phyloP scores from a whole-genome alignment of 2,329 filamentous ascomycete genomes.

The Aspergillus versicolor region DNA sequence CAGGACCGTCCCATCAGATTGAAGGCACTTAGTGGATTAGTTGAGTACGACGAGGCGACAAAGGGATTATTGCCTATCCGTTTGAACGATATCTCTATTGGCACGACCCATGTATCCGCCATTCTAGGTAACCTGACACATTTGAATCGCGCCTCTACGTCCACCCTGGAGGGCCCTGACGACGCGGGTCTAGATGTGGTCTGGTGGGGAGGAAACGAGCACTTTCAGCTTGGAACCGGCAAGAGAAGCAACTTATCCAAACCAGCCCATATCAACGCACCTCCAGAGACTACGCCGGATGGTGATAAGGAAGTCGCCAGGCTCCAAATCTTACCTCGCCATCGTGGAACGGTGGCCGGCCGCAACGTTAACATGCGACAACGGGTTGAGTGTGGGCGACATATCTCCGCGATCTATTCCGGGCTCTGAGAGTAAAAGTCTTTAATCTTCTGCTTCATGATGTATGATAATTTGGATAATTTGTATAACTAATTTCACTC shows the following conservation, averaged over 20 bases:
- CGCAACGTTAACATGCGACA: conserved; percentile 77
- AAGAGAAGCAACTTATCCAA: conserved; percentile 76
- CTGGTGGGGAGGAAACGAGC: conserved; percentile 94
- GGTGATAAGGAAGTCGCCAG: conserved; percentile 65
- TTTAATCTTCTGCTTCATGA: conserved; percentile 12
- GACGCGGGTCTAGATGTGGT: conserved; percentile 88
- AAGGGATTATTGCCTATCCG: conserved; percentile 74
- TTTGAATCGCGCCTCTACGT: conserved; percentile 53
- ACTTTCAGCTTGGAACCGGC: conserved; percentile 88
- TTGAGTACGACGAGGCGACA: conserved; percentile 77
- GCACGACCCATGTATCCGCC: conserved; percentile 76
- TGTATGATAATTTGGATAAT: conserved; percentile 4
- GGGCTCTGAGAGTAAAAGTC: conserved; percentile 41
- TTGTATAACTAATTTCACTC: conserved; percentile 2
- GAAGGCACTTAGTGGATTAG: conserved; percentile 77
- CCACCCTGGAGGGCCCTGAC: conserved; percentile 64
- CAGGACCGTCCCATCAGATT: conserved; percentile 76
- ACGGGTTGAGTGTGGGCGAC: conserved; percentile 80
- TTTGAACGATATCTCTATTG: conserved; percentile 69
- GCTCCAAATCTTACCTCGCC: conserved; percentile 76
- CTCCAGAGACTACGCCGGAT: conserved; percentile 62
- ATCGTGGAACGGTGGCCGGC: conserved; percentile 68
- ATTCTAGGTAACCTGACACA: conserved; percentile 79
- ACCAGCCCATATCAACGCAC: conserved; percentile 77
- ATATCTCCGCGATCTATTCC: conserved; percentile 81